Evolutionary conservation across 1,284 basidiomycete genomes (phyloP), one percentile per base, ranked within the genome.

Genomic region (Psilocybe mexicana): DNA sequence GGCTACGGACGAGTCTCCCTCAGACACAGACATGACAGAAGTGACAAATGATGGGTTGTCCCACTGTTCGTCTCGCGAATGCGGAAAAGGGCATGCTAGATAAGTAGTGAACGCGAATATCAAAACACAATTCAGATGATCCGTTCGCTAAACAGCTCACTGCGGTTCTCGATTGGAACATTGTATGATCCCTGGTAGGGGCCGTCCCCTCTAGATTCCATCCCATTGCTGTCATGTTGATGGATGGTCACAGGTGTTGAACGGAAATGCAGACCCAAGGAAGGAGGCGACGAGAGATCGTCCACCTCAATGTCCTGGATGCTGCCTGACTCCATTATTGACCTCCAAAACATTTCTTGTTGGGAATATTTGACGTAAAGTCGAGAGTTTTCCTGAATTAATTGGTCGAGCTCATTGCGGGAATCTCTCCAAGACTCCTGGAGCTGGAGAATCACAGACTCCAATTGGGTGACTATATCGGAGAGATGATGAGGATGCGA

Each of bases 401-500:
- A 75, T 42, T 86, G 84, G 10, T 73, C 69, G 46, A 78, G 74
- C 65, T 90, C 84, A 57, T 77, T 73, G 57, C 83, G 83, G 50
- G 85, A 78, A 61, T 88, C 86, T 56, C 86, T 80, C 70, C 86
- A 88, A 8, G 89, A 90, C 61, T 91, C 89, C 69, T 93, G 90
- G 46, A 93, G 81, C 64, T 90, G 87, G 30, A 91, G 73, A 60
- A 93, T 89, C 54, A 93, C 89, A 33, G 82, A 83, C 72, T 93
- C 90, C 59, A 93, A 79, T 66, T 85, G 91, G 24, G 86, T 91
- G 61, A 93, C 91, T 87, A 69, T 14, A 61, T 40, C 28, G 57
- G 58, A 57, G 53, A 55, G 54, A 61, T 18, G 49, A 61, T 36
- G 12, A 12, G 12, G 35, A 12, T 7, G 44, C 52, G 54, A 18